Conservation (phyloP, 768 basidiomycete species). For the Grammothele lineata region DNA sequence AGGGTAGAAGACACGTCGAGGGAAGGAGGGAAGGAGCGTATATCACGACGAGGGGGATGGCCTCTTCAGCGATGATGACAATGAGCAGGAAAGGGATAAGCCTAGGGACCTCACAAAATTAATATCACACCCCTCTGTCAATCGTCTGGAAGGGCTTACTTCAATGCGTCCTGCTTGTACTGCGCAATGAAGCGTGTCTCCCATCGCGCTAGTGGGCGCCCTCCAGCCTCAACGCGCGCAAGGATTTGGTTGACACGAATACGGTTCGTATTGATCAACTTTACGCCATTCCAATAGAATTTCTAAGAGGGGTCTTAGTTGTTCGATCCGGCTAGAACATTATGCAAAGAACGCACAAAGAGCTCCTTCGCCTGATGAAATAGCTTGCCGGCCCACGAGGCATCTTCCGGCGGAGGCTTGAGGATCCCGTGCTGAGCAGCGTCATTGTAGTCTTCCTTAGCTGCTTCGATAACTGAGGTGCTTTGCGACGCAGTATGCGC, state of each 20-base stretch:
- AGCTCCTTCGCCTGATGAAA: constrained; percentile 45
- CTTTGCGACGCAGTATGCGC: neutral
- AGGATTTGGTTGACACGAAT: constrained; percentile 50
- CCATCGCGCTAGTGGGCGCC: constrained; percentile 56
- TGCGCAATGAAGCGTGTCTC: constrained; percentile 68
- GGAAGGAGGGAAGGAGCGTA: constrained; percentile 84
- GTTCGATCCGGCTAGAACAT: no score
- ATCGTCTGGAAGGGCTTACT: no score
- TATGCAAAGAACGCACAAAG: constrained; percentile 28
- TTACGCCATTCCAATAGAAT: constrained; percentile 81
- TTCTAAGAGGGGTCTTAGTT: constrained; percentile 41
- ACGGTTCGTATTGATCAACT: constrained; percentile 62
- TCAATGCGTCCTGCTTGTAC: constrained; percentile 63
- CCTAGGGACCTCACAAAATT: no score
- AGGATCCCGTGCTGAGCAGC: constrained; percentile 69
- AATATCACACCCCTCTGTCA: neutral
- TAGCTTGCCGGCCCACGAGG: constrained; percentile 50
- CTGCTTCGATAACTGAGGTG: constrained; percentile 40
- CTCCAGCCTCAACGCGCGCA: constrained; percentile 54
- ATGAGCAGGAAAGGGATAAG: constrained; percentile 77
- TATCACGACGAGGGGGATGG: constrained; percentile 79
- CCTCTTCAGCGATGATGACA: constrained; percentile 71
- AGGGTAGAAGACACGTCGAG: constrained; percentile 81
- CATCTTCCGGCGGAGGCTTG: constrained; percentile 56
- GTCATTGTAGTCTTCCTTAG: constrained; percentile 58